These are phyloP conservation scores for Fusarium temperatum DNA, from an alignment of 2,329 filamentous ascomycete species.

Conservation along the genomic window DNA sequence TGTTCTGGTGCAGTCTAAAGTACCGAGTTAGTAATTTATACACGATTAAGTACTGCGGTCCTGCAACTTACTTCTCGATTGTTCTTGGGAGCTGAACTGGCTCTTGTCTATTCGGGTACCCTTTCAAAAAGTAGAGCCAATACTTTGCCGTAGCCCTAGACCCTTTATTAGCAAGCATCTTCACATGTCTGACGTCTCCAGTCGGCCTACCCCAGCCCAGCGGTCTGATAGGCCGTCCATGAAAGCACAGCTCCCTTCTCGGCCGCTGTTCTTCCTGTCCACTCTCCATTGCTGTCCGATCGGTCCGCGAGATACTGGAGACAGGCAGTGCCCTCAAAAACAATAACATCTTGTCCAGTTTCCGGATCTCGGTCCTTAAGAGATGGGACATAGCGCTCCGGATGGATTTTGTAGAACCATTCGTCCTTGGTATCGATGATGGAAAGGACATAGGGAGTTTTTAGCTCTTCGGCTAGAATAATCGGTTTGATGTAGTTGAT, in stretches of 20 bases:
- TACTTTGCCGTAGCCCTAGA: neutral
- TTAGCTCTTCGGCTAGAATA: neutral
- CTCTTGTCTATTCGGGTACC: neutral
- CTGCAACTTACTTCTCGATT: neutral
- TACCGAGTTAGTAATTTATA: neutral
- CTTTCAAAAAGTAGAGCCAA: neutral
- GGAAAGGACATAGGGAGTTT: neutral
- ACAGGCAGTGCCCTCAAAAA: neutral
- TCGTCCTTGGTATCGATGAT: neutral
- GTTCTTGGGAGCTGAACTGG: neutral
- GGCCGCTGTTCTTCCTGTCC: neutral
- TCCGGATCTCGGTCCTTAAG: neutral
- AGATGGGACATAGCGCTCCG: neutral
- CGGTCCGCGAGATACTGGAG: neutral
- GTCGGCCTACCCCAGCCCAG: neutral
- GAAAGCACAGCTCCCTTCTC: neutral
- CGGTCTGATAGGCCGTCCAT: neutral
- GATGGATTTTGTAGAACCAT: neutral
- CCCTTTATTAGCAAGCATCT: neutral
- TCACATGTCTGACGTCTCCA: rapidly evolving
- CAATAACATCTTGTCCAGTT: neutral
- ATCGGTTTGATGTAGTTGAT: neutral
- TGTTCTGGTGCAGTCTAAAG: neutral
- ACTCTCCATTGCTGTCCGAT: neutral
- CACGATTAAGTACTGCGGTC: neutral